Evolutionary conservation across 768 basidiomycete genomes (phyloP).

Genomic region (Thelephora aurantiotincta): DNA sequence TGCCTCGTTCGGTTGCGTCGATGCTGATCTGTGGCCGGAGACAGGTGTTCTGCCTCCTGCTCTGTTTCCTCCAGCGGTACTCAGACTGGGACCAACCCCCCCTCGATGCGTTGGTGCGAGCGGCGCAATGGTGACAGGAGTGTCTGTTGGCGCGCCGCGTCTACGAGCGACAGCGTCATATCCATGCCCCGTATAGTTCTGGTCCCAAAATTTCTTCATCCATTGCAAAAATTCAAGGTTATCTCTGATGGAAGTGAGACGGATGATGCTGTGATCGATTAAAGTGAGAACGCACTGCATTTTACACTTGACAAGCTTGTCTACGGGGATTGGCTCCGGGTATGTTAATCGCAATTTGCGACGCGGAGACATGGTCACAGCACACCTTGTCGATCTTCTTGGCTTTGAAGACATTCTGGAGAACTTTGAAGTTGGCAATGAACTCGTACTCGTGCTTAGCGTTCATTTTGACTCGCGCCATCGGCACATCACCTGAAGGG

Average conservation of each 20-base stretch:
- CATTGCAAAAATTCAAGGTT: constrained; percentile 98
- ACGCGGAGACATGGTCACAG: constrained; percentile 2
- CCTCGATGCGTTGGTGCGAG: constrained; percentile 25
- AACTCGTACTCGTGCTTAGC: constrained; percentile 96
- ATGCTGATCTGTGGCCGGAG: constrained; percentile 50
- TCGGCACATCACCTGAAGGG: constrained; percentile 69
- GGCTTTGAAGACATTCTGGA: constrained; percentile 84
- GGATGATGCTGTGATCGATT: constrained; percentile 1
- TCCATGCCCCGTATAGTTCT: constrained; percentile 72
- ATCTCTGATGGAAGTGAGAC: constrained; percentile 37
- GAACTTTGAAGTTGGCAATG: constrained; percentile 87
- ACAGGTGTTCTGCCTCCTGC: constrained; percentile 65
- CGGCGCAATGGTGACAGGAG: constrained; percentile 69
- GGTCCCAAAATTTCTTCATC: constrained; percentile 93
- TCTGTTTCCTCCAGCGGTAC: constrained; percentile 21
- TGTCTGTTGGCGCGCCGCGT: constrained; percentile 61
- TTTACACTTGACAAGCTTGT: constrained; percentile 91
- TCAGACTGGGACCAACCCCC: constrained; percentile 16
- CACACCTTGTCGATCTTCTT: constrained; percentile 91
- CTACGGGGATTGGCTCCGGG: constrained; percentile 82
- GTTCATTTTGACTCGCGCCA: constrained; percentile 88
- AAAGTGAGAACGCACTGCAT: constrained; percentile 68
- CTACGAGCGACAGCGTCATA: constrained; percentile 81
- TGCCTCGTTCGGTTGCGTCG: constrained; percentile 52
- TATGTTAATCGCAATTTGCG: background rate